These are phyloP conservation scores for Quercus robur DNA, from an alignment of 306 rosid species.

Conservation along the genomic window DNA sequence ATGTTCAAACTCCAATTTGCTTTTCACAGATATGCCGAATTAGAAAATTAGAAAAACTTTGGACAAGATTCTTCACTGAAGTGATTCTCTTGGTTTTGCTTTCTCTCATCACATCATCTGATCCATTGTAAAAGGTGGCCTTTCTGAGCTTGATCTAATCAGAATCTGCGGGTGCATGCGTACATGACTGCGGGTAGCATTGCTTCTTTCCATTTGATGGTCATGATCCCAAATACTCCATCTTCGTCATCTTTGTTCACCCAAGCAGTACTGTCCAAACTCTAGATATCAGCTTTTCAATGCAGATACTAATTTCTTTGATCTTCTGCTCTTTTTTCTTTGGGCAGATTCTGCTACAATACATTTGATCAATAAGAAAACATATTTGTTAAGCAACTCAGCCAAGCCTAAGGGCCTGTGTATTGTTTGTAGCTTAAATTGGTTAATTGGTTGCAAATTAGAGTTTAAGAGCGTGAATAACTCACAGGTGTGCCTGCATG, in stretches of 20 bases:
- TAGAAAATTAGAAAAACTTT: background rate
- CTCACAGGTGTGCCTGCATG: too few relatives aligned
- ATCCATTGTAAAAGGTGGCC: background rate
- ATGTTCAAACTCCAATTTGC: background rate
- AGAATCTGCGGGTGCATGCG: background rate
- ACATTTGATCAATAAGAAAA: background rate
- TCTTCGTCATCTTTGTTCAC: background rate
- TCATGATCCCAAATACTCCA: background rate
- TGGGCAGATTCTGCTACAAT: background rate
- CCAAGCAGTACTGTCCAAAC: background rate
- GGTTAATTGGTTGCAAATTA: too few relatives aligned
- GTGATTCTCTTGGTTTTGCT: conserved; percentile 1
- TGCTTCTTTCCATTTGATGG: background rate
- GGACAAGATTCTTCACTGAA: conserved; percentile 9
- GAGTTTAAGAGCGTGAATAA: too few relatives aligned
- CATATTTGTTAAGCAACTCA: background rate
- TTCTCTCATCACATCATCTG: background rate
- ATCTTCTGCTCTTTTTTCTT: too few relatives aligned
- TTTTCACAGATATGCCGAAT: background rate
- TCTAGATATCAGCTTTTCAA: background rate
- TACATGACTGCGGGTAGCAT: background rate
- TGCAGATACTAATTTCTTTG: too few relatives aligned
- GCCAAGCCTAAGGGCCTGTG: background rate
- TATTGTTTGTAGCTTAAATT: too few relatives aligned
- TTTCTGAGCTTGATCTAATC: conserved; percentile 3